Conservation (phyloP, 2,329 filamentous ascomycete genomes). For the Pseudocercospora macadamiae region DNA sequence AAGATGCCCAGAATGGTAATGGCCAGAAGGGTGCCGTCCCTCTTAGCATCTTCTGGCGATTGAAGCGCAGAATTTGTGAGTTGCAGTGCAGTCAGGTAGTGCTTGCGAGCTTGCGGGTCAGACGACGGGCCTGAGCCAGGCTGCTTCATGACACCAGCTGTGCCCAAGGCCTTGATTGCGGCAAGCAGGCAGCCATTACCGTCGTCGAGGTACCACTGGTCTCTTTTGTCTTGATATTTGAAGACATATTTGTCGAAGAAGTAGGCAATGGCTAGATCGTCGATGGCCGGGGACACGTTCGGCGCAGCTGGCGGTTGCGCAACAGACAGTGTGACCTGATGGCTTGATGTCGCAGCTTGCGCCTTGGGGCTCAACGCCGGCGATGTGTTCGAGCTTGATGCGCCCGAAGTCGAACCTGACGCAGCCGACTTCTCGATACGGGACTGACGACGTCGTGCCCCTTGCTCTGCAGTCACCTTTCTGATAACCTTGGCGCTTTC, state of each 20-base stretch:
- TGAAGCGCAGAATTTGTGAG: constrained; percentile 16
- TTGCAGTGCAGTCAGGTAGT: constrained; percentile 19
- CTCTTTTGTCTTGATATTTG: constrained; percentile 19
- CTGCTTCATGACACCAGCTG: constrained; percentile 15
- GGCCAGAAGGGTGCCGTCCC: constrained; percentile 19
- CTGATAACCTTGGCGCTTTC: constrained; percentile 18
- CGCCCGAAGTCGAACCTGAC: constrained; percentile 3
- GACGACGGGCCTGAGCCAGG: constrained; percentile 8
- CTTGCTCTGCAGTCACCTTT: constrained; percentile 19
- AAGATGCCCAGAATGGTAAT: constrained; percentile 63
- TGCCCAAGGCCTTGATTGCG: constrained; percentile 17
- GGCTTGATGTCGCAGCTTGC: neutral
- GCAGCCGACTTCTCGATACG: constrained; percentile 1
- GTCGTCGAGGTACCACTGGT: constrained; percentile 19
- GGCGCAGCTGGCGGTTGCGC: constrained; percentile 1
- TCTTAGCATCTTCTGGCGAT: constrained; percentile 11
- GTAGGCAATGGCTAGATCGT: constrained; percentile 17
- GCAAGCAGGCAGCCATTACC: constrained; percentile 21
- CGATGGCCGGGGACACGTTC: constrained; percentile 8
- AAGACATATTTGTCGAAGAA: constrained; percentile 23
- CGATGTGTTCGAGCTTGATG: constrained; percentile 1
- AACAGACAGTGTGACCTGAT: neutral
- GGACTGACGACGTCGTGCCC: constrained; percentile 14
- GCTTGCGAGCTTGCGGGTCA: constrained; percentile 17
- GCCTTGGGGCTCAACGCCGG: neutral